Evolutionary conservation across 2,329 filamentous ascomycete genomes (phyloP), one percentile per base, ranked within the genome.

Genomic region (Cytospora piceae): DNA sequence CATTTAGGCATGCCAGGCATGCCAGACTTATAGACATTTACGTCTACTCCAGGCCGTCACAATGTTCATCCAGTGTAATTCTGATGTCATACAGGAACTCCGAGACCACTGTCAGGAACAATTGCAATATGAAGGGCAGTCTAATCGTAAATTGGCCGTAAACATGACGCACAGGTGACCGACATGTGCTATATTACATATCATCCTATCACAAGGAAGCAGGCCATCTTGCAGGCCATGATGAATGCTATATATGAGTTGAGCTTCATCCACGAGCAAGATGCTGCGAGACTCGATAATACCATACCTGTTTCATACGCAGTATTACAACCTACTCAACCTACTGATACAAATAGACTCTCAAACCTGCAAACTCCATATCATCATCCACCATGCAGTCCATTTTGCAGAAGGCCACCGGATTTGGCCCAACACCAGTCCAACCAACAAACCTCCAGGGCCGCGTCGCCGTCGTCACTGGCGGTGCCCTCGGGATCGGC

Each of bases 401-500:
- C 1, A 68, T 74, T 29, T 73, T 80, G 17, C 73, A 77, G 54
- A 70, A 69, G 34, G 61, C 64, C 37, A 75, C 73, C 7, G 68
- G 77, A 34, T 69, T 78, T 49, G 77, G 79, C 2, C 77, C 78
- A 0, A 75, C 73, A 22, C 72, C 74, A 39, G 69, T 75, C 37
- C 72, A 77, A 12, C 74, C 77, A 0, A 71, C 76, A 8, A 70
- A 77, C 56, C 73, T 80, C 29, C 22, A 71, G 27, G 77, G 77
- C 15, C 72, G 76, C 20, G 74, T 77, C 12, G 78, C 77, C 22
- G 61, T 79, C 3, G 74, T 80, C 2, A 77, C 75, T 0, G 78
- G 78, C 7, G 77, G 78, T 29, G 76, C 78, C 9, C 63, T 76
- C 9, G 78, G 77, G 5, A 80, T 80, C 31, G 77, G 78, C 60